Evolutionary conservation across 2,329 filamentous ascomycete genomes (phyloP).

Genomic region (Xylaria sp.): DNA sequence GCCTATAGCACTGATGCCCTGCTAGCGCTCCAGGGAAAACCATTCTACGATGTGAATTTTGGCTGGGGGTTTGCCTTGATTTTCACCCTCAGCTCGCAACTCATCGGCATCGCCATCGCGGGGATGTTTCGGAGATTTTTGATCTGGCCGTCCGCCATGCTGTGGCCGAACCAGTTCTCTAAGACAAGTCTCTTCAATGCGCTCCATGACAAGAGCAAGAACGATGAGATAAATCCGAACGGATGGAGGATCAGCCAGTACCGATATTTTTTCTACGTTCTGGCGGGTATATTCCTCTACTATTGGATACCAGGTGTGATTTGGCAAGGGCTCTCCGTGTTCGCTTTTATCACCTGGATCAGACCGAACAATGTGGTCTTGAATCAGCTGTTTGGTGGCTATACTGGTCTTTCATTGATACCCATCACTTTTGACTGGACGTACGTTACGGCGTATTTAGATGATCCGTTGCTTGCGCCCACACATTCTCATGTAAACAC

Average conservation of each 20-base stretch:
- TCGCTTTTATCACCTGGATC: slow-evolving; percentile 60
- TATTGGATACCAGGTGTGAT: slow-evolving; percentile 65
- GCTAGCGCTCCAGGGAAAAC: slow-evolving; percentile 54
- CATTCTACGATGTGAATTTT: slow-evolving; percentile 55
- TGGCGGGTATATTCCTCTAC: slow-evolving; percentile 57
- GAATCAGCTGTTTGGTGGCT: slow-evolving; percentile 62
- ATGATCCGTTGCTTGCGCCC: slow-evolving; percentile 50
- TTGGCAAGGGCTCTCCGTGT: slow-evolving; percentile 60
- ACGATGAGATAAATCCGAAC: slow-evolving; percentile 53
- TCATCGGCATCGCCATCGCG: slow-evolving; percentile 64
- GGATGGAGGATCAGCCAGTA: slow-evolving; percentile 59
- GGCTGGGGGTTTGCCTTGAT: slow-evolving; percentile 61
- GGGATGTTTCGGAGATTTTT: slow-evolving; percentile 61
- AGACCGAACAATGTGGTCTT: slow-evolving; percentile 58
- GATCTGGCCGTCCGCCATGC: slow-evolving; percentile 59
- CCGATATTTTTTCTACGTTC: slow-evolving; percentile 57
- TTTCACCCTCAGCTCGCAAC: slow-evolving; percentile 60
- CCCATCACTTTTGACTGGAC: slow-evolving; percentile 60
- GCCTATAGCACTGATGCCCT: slow-evolving; percentile 55
- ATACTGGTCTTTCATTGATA: slow-evolving; percentile 54
- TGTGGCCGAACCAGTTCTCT: slow-evolving; percentile 59
- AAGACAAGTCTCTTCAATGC: slow-evolving; percentile 60
- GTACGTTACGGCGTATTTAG: slow-evolving; percentile 51
- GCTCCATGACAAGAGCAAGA: slow-evolving; percentile 55
- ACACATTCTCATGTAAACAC: slow-evolving; percentile 56